phyloP scores from a whole-genome alignment of 202 grass and related monocot genomes.

The Panicum virgatum region DNA sequence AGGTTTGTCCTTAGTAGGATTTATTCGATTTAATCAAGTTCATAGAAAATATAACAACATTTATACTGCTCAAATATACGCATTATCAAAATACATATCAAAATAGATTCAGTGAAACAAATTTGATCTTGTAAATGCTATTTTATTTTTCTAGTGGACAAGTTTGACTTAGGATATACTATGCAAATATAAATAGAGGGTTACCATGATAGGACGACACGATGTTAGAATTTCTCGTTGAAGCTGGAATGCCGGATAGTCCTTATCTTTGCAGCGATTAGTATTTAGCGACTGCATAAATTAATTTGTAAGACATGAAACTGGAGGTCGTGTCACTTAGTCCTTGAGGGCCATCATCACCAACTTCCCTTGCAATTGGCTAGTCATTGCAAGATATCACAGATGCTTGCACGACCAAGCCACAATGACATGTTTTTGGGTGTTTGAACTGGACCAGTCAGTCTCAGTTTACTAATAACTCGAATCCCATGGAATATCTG shows the following conservation, averaged over 20 bases:
- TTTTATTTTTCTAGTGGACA: too few species aligned
- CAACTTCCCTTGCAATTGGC: neutral
- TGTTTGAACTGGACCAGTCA: neutral
- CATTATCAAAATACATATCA: too few species aligned
- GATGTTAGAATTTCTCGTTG: neutral
- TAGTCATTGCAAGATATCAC: too few species aligned
- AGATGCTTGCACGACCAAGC: neutral
- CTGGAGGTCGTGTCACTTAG: neutral
- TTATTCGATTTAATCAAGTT: too few species aligned
- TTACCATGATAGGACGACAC: too few species aligned
- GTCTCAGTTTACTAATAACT: neutral
- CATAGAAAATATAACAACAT: too few species aligned
- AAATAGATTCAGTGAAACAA: too few species aligned
- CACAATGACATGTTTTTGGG: neutral
- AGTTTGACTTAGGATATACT: too few species aligned
- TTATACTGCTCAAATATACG: too few species aligned
- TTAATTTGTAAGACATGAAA: neutral
- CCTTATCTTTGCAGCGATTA: neutral
- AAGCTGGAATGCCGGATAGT: neutral
- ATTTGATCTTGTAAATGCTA: too few species aligned
- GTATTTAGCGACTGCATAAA: neutral
- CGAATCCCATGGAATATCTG: slow-evolving; percentile 27
- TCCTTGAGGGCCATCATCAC: neutral
- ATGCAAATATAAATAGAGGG: too few species aligned
- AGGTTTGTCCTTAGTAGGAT: too few species aligned